Base-by-base conservation (phyloP, 768 basidiomycete species). In the Amanita subjunquillea region DNA sequence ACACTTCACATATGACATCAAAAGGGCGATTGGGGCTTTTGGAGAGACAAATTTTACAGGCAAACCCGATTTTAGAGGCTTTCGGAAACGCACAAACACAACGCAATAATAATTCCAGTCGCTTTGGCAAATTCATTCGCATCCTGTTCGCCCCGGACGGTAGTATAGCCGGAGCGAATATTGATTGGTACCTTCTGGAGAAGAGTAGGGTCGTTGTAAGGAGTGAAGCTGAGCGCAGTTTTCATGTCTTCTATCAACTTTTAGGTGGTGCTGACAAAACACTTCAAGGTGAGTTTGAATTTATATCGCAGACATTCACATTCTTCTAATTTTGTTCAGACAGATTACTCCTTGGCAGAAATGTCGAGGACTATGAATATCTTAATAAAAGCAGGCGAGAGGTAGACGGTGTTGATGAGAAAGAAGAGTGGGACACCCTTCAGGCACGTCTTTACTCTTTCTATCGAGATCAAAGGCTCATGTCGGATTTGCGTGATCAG, bases 1-100 rank as follows among this genome's bases (percentile, higher is more conserved):
- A 67, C 36, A 72, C 71, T 17, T 66, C 66, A 29, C 65, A 71
- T 51, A 60, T 82, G 48, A 83, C 74, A 15, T 73, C 85, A 4
- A 87, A 85, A 64, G 83, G 82, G 13, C 74, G 87, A 9, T 78
- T 94, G 1, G 94, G 94, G 46, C 76, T 95, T 10, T 76, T 99
- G 32, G 96, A 98, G 65, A 80, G 90, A 27, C 96, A 98, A 67
- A 98, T 99, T 58, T 76, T 98, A 20, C 93, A 97, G 65, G 94
- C 94, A 37, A 99, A 98, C 62, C 96, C 96, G 1, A 90, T 99
- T 54, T 73, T 99, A 4, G 96, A 99, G 65, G 90, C 96, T 3
- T 98, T 99, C 58, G 96, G 96, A 29, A 99, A 99, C 64, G 95
- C 96, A 4, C 96, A 98, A 66, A 98, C 96, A 0, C 89, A 96